Percentiles rank a stretch among this genome's conserved stretches.
Conservation (phyloP, 139 green algal species). For the Asterochloris sp. region DNA sequence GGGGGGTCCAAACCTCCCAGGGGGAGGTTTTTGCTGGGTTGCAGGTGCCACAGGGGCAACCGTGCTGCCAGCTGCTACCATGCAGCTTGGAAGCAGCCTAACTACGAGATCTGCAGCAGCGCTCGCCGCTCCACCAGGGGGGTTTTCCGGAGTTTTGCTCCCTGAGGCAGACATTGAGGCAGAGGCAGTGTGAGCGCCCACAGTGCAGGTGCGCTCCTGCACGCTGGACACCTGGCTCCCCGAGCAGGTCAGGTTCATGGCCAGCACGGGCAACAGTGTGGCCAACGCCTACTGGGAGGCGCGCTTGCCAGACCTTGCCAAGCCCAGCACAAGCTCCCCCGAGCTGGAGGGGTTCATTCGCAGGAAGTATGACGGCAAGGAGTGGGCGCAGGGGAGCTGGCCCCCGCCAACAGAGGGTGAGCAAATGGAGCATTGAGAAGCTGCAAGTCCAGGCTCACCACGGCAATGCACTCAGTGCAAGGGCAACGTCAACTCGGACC, state of each 20-base stretch:
- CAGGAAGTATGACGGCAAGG: slow-evolving; percentile 36
- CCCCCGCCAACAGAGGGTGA: background rate
- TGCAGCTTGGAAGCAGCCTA: too few species aligned
- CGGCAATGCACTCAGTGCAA: too few species aligned
- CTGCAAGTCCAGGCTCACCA: too few species aligned
- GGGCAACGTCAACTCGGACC: too few species aligned
- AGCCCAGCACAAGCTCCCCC: slow-evolving; percentile 12
- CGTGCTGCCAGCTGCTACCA: too few species aligned
- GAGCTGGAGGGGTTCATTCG: slow-evolving; percentile 49
- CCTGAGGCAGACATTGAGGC: slow-evolving; percentile 13
- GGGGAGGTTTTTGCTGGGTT: background rate
- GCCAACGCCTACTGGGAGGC: slow-evolving; percentile 53
- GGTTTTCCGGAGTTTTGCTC: background rate
- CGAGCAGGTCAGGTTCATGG: slow-evolving; percentile 54
- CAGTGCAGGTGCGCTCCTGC: slow-evolving; percentile 34
- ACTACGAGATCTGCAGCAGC: too few species aligned
- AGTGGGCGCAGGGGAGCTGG: slow-evolving; percentile 16
- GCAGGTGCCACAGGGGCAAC: too few species aligned
- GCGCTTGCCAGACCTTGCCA: slow-evolving; percentile 1
- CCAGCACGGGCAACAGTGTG: slow-evolving; percentile 61
- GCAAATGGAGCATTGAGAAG: too few species aligned
- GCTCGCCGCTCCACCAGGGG: too few species aligned
- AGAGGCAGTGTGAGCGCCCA: background rate
- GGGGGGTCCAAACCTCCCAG: slow-evolving; percentile 67
- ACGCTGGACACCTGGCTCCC: slow-evolving; percentile 60